Percentiles rank a stretch among this genome's conserved stretches.
phyloP scores from a whole-genome alignment of 2,329 filamentous ascomycete genomes.

The Aureobasidium subglaciale region DNA sequence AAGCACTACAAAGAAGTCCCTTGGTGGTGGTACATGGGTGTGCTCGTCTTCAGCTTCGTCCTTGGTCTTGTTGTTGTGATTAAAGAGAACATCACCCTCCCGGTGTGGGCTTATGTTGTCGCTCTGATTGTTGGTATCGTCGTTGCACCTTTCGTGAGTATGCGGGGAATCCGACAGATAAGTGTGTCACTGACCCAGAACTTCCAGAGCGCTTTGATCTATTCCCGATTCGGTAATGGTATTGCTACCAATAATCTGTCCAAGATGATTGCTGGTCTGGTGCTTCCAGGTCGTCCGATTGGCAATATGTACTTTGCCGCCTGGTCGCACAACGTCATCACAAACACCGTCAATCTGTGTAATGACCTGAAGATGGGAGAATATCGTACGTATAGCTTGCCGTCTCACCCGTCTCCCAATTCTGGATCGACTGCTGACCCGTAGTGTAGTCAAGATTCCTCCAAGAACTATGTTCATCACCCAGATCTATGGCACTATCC shows the following conservation, averaged over 20 bases:
- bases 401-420: too few species aligned
- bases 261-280: conserved; percentile 49
- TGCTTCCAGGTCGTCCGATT: conserved; percentile 45
- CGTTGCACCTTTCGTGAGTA: conserved; percentile 43
- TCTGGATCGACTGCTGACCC: neutral
- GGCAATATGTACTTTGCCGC: conserved; percentile 54
- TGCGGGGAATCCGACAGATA: too few species aligned
- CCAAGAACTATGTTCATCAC: conserved; percentile 50
- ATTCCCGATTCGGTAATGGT: conserved; percentile 48
- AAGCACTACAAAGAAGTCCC: conserved; percentile 46
- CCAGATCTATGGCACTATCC: conserved; percentile 49
- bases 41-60: conserved; percentile 27
- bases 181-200: too few species aligned
- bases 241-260: conserved; percentile 54
- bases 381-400: conserved; percentile 42
- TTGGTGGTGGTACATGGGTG: conserved; percentile 30
- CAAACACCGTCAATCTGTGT: conserved; percentile 43
- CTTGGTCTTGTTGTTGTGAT: conserved; percentile 23
- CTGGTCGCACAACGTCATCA: conserved; percentile 53
- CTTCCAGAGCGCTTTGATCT: conserved; percentile 41
- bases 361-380: conserved; percentile 53
- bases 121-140: conserved; percentile 18
- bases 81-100: conserved; percentile 28
- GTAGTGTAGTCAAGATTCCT: conserved; percentile 42
- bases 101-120: conserved; percentile 30